Percentiles rank a stretch among this genome's conserved stretches.
Conservation (phyloP, 2,329 filamentous ascomycete genomes). For the Cadophora malorum region DNA sequence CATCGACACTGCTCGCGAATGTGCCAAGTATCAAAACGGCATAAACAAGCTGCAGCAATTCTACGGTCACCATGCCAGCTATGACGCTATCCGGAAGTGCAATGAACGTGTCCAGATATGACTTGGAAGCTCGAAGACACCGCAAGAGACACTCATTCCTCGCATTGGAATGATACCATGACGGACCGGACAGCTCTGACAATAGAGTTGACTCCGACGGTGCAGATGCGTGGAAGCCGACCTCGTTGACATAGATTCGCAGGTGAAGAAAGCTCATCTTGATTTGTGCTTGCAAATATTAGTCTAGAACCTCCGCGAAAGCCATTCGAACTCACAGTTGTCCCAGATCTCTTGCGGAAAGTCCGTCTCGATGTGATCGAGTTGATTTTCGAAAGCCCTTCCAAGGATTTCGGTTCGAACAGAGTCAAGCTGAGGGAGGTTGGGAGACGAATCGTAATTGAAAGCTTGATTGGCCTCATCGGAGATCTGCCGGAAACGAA, state of each 20-base stretch:
- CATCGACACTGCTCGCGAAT: constrained; percentile 26
- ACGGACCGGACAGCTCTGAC: constrained; percentile 1
- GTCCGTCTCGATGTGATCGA: constrained; percentile 35
- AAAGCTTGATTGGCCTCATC: constrained; percentile 42
- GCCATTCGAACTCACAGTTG: constrained; percentile 31
- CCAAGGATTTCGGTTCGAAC: constrained; percentile 38
- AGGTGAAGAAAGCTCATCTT: constrained; percentile 31
- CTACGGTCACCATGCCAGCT: constrained; percentile 23
- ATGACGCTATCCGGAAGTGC: constrained; percentile 18
- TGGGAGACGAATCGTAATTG: constrained; percentile 35
- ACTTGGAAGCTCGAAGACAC: constrained; percentile 33
- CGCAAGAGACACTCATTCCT: constrained; percentile 33
- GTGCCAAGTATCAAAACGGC: constrained; percentile 33
- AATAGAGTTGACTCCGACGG: constrained; percentile 17
- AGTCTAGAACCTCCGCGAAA: background rate
- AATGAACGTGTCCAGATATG: constrained; percentile 34
- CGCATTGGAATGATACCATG: constrained; percentile 35
- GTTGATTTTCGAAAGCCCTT: constrained; percentile 38
- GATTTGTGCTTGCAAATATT: constrained; percentile 24
- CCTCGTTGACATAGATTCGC: constrained; percentile 38
- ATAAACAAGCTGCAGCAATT: constrained; percentile 35
- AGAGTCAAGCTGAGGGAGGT: constrained; percentile 34
- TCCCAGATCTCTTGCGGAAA: constrained; percentile 37
- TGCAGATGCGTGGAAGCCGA: constrained; percentile 38
- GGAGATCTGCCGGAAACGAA: constrained; percentile 38